Evolutionary conservation across 148 eudicot genomes (phyloP).

Genomic region (Cornus suecica): DNA sequence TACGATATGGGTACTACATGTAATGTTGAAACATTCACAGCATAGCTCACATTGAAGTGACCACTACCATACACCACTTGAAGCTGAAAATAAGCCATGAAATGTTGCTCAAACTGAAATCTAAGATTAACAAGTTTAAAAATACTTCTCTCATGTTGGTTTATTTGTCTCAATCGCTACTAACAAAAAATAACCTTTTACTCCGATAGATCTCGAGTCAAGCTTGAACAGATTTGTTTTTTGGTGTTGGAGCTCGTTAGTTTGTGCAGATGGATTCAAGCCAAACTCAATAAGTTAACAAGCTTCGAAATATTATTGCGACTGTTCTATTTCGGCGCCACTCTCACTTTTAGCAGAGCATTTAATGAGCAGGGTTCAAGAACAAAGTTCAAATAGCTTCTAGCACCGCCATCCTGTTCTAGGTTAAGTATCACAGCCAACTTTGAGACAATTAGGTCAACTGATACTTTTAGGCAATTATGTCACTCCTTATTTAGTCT

Average conservation of each 20-base stretch:
- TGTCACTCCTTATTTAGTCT: not conserved
- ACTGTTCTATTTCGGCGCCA: not conserved
- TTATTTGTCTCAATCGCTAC: no score
- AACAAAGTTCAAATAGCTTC: not conserved
- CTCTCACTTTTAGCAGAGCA: not conserved
- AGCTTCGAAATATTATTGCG: not conserved
- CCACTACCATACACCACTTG: no score
- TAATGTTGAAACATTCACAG: no score
- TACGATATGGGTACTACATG: no score
- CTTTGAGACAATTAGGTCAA: not conserved
- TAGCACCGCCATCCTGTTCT: not conserved
- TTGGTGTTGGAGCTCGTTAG: not conserved
- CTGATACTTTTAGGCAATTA: not conserved
- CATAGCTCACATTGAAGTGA: no score
- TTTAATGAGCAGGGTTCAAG: not conserved
- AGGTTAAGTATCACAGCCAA: not conserved
- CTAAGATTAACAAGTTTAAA: no score
- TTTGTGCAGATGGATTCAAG: not conserved
- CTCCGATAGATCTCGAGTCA: not conserved
- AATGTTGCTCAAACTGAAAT: no score
- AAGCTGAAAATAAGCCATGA: no score
- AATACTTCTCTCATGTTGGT: no score
- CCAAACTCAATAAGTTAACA: not conserved
- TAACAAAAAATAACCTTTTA: no score
- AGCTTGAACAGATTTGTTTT: not conserved